These are phyloP conservation scores for Exobasidium rhododendri DNA, from an alignment of 1,284 basidiomycete genomes.

Conservation along the genomic window DNA sequence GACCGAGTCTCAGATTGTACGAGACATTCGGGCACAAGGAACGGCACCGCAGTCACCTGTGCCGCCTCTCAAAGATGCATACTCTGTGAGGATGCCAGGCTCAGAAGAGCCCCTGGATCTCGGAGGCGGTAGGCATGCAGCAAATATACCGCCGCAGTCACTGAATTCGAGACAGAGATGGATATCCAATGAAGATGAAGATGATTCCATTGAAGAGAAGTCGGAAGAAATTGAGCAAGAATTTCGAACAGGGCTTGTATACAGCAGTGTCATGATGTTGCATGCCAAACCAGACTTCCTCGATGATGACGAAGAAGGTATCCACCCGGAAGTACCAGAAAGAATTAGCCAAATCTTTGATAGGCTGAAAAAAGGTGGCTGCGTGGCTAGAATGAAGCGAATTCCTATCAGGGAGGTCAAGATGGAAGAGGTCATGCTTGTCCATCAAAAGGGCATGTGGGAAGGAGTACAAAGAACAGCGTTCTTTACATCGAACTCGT, in stretches of 20 bases:
- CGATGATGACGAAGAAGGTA: slow-evolving; percentile 54
- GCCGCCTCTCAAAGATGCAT: not conserved
- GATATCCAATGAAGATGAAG: not conserved
- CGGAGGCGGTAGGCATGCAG: not conserved
- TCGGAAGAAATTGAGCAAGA: not conserved
- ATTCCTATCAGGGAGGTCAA: slow-evolving; percentile 72
- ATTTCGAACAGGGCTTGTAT: slow-evolving; percentile 70
- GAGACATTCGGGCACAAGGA: not conserved
- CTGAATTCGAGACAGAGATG: not conserved
- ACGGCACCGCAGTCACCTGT: not conserved
- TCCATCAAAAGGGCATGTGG: slow-evolving; percentile 87
- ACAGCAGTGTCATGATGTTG: slow-evolving; percentile 79
- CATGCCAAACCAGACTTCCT: slow-evolving; percentile 61
- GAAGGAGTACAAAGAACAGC: slow-evolving; percentile 76
- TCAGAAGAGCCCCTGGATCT: not conserved
- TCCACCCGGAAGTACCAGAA: slow-evolving; percentile 82
- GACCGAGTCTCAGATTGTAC: not conserved
- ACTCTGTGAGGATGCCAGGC: not conserved
- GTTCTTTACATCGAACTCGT: slow-evolving; percentile 35
- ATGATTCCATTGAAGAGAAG: not conserved
- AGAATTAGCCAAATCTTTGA: slow-evolving; percentile 78
- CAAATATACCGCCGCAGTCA: not conserved
- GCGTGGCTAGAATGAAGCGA: slow-evolving; percentile 71
- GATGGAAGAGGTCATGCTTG: slow-evolving; percentile 75
- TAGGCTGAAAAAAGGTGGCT: slow-evolving; percentile 64